phyloP scores from a whole-genome alignment of 164 flowering plant genomes.

The Berberis thunbergii region DNA sequence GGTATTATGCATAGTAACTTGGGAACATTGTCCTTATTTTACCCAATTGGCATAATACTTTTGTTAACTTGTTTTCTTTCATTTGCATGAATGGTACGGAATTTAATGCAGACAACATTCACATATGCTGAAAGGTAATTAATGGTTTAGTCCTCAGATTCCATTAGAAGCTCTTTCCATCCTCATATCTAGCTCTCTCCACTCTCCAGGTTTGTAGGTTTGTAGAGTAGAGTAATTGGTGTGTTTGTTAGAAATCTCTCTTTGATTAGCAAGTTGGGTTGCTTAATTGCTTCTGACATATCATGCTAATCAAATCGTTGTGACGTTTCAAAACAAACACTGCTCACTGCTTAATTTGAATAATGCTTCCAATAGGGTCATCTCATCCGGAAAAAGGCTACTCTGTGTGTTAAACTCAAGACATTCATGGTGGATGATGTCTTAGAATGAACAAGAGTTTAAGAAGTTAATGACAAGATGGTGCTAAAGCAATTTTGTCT shows the following conservation, averaged over 20 bases:
- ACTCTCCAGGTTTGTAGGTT: too few relatives aligned
- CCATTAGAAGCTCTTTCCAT: too few relatives aligned
- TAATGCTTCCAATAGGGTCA: neutral
- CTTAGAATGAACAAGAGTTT: neutral
- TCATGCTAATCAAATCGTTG: neutral
- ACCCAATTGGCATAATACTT: too few relatives aligned
- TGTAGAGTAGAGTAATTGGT: neutral
- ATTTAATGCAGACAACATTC: too few relatives aligned
- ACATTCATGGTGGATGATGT: neutral
- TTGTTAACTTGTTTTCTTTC: too few relatives aligned
- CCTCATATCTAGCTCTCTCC: too few relatives aligned
- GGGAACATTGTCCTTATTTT: too few relatives aligned
- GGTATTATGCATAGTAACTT: too few relatives aligned
- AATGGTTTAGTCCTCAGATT: too few relatives aligned
- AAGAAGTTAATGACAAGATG: neutral
- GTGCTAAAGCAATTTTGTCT: neutral
- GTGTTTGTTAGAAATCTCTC: neutral
- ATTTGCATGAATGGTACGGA: too few relatives aligned
- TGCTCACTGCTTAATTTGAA: neutral
- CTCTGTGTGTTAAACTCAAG: neutral
- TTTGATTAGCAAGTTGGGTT: neutral
- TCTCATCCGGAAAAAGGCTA: neutral
- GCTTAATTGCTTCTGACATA: neutral
- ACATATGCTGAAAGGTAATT: too few relatives aligned
- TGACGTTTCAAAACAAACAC: neutral